These are phyloP conservation scores for Solanum appendiculatum DNA, from an alignment of 257 asterid species.

Conservation along the genomic window DNA sequence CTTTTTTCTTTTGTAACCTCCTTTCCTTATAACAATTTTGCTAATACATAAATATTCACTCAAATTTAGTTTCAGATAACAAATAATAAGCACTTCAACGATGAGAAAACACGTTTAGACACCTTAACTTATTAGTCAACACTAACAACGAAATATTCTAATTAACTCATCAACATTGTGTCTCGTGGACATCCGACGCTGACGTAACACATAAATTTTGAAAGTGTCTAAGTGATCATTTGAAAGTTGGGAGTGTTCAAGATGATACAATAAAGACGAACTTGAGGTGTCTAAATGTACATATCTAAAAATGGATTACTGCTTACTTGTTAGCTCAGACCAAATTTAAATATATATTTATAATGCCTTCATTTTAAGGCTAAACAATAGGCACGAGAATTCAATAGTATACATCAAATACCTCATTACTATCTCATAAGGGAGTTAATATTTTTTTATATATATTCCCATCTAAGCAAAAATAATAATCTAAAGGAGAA, in stretches of 20 bases:
- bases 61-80: no score
- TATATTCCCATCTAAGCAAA: not conserved
- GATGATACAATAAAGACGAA: not conserved
- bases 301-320: not conserved
- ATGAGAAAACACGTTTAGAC: no score
- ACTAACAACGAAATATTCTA: no score
- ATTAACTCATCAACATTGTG: no score
- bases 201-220: no score
- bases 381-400: not conserved
- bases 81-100: no score
- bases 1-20: no score
- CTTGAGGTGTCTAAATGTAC: not conserved
- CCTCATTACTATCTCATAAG: not conserved
- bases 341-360: not conserved
- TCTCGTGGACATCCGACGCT: no score
- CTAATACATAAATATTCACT: no score
- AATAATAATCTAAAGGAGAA: no score
- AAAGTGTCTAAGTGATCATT: not conserved
- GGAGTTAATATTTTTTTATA: not conserved
- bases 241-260: not conserved
- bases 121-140: no score
- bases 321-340: not conserved
- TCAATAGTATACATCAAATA: not conserved
- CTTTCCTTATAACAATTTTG: no score
- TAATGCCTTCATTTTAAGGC: not conserved